These are phyloP conservation scores for Auricularia heimuer DNA, from an alignment of 768 basidiomycete species.

Conservation along the genomic window DNA sequence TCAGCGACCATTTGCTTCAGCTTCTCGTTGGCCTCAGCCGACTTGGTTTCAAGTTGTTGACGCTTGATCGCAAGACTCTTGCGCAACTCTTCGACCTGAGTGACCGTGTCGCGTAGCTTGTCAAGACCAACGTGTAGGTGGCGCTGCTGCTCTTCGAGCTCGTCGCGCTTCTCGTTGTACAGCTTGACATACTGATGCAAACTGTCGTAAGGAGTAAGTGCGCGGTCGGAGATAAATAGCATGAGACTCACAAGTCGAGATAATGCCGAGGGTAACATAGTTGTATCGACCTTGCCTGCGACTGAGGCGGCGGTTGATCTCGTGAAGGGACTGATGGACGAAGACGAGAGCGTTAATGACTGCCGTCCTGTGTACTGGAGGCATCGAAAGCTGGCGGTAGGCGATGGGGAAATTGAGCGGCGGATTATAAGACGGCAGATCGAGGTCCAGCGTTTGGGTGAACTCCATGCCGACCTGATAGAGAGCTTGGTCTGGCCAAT, in stretches of 20 bases:
- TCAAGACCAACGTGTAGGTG: conserved; percentile 97
- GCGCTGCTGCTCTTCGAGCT: conserved; percentile 95
- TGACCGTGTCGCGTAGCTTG: conserved; percentile 91
- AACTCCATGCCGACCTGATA: conserved; percentile 98
- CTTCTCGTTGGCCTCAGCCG: conserved; percentile 94
- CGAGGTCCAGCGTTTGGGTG: conserved; percentile 87
- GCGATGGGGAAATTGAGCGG: conserved; percentile 81
- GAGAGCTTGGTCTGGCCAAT: conserved; percentile 98
- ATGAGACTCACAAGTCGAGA: conserved; percentile 80
- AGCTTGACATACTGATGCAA: conserved; percentile 96
- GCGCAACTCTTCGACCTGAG: conserved; percentile 91
- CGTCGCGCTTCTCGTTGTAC: conserved; percentile 92
- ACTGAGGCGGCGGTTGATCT: conserved; percentile 80
- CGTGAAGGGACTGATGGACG: conserved; percentile 82
- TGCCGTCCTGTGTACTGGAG: conserved; percentile 84
- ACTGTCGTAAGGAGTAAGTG: conserved; percentile 30
- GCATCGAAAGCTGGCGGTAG: conserved; percentile 72
- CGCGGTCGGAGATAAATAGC: not conserved
- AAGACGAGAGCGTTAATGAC: conserved; percentile 90
- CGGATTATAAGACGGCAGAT: conserved; percentile 69
- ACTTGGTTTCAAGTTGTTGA: conserved; percentile 84
- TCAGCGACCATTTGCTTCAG: conserved; percentile 95
- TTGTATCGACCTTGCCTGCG: conserved; percentile 93
- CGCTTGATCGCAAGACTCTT: conserved; percentile 93
- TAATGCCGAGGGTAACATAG: conserved; percentile 95